A percentile compares a stretch with the other conserved stretches of the same genome.
These are phyloP conservation scores for Trypanosoma grayi DNA, from an alignment of 208 protist genomes.

Conservation along the genomic window DNA sequence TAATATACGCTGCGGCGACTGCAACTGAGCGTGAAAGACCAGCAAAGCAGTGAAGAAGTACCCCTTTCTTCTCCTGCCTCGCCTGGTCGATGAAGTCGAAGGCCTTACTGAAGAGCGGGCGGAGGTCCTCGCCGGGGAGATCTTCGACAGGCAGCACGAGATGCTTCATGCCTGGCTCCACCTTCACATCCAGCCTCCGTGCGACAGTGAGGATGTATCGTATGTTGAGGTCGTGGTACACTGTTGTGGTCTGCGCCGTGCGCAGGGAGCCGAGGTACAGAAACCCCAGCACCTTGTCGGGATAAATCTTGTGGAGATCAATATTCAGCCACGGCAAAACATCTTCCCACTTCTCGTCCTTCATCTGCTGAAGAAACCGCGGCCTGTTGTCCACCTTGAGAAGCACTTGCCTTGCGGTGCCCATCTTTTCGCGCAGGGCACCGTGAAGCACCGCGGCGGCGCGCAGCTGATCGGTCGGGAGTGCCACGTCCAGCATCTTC, in stretches of 20 bases:
- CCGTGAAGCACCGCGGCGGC: background rate
- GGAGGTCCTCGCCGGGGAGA: conserved; percentile 67
- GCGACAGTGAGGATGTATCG: conserved; percentile 74
- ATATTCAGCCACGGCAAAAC: conserved; percentile 65
- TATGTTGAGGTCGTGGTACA: conserved; percentile 86
- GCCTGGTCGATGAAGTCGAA: conserved; percentile 84
- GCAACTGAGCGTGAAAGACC: conserved; percentile 88
- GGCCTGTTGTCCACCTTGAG: conserved; percentile 78
- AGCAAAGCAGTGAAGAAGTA: conserved; percentile 91
- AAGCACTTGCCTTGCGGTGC: conserved; percentile 17
- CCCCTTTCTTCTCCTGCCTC: conserved; percentile 40
- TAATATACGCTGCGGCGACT: conserved; percentile 82
- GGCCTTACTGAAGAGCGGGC: conserved; percentile 55
- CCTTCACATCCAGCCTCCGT: conserved; percentile 55
- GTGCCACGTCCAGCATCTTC: conserved; percentile 47
- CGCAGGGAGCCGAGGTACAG: conserved; percentile 83
- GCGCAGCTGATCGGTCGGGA: conserved; percentile 35
- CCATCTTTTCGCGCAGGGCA: no score
- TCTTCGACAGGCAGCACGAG: conserved; percentile 72
- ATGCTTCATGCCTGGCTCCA: conserved; percentile 81
- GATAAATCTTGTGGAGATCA: conserved; percentile 87
- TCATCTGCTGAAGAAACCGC: conserved; percentile 58
- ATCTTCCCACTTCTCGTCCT: conserved; percentile 39
- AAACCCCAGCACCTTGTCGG: conserved; percentile 83
- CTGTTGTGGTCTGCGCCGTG: conserved; percentile 71